phyloP scores from a whole-genome alignment of 2,329 filamentous ascomycete genomes.

The Bipolaris cookei region DNA sequence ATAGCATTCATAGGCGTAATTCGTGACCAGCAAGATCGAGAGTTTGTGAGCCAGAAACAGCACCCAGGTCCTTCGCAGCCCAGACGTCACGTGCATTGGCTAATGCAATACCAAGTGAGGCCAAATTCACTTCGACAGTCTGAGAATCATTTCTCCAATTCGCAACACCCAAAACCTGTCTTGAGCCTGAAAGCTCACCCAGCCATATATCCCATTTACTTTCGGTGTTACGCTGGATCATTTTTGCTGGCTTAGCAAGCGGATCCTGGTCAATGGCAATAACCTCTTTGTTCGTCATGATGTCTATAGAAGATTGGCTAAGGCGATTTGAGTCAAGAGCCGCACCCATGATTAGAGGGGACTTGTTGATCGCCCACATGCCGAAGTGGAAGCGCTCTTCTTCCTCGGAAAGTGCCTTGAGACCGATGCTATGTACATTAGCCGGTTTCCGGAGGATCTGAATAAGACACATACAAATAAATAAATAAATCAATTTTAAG shows the following conservation, averaged over 20 bases:
- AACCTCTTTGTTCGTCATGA: constrained; percentile 59
- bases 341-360: constrained; percentile 54
- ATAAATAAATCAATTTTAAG: no score
- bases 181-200: constrained; percentile 46
- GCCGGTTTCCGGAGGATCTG: neutral
- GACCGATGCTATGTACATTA: constrained; percentile 40
- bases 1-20: constrained; percentile 44
- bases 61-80: constrained; percentile 34
- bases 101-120: constrained; percentile 39
- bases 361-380: constrained; percentile 57
- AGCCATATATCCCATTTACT: constrained; percentile 50
- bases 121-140: constrained; percentile 41
- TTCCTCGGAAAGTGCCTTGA: constrained; percentile 43
- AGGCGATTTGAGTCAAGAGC: constrained; percentile 39
- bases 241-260: constrained; percentile 58
- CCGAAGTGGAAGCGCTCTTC: constrained; percentile 55
- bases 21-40: constrained; percentile 35
- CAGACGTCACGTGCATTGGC: constrained; percentile 49
- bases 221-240: constrained; percentile 52
- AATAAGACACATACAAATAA: constrained; percentile 30
- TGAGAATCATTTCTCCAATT: constrained; percentile 48
- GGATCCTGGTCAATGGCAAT: constrained; percentile 66
- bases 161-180: constrained; percentile 46
- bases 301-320: constrained; percentile 32
- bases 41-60: constrained; percentile 22